phyloP scores from a whole-genome alignment of 2,329 filamentous ascomycete genomes.

The Aspergillus thermomutatus region DNA sequence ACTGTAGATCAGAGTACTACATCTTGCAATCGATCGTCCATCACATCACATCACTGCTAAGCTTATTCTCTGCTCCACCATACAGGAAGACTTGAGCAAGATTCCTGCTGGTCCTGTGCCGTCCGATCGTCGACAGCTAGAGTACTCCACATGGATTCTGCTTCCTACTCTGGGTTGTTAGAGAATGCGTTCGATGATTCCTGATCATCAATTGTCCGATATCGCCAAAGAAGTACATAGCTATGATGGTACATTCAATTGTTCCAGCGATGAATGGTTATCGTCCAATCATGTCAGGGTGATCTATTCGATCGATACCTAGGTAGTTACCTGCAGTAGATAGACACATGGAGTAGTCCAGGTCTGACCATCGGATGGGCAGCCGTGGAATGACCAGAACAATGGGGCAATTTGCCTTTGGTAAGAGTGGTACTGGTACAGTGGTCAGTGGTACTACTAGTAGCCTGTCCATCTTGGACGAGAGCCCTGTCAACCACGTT shows the following conservation, averaged over 20 bases:
- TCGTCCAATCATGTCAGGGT: not conserved
- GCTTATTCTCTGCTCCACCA: conserved; percentile 20
- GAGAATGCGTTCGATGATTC: too few relatives aligned
- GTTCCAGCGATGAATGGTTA: not conserved
- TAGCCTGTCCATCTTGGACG: too few relatives aligned
- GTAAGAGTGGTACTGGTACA: not conserved
- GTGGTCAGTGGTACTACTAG: too few relatives aligned
- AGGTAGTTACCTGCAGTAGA: too few relatives aligned
- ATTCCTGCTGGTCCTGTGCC: conserved; percentile 8
- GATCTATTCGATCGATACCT: not conserved
- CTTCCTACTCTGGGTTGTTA: too few relatives aligned
- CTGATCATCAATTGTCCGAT: too few relatives aligned
- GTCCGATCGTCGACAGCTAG: conserved; percentile 9
- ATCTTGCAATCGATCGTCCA: conserved; percentile 11
- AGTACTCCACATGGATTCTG: too few relatives aligned
- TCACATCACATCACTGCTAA: conserved; percentile 18
- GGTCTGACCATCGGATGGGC: too few relatives aligned
- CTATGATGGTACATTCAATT: too few relatives aligned
- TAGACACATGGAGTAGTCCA: too few relatives aligned
- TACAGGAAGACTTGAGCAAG: conserved; percentile 12
- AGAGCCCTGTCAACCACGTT: conserved; percentile 27
- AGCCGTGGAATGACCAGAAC: not conserved
- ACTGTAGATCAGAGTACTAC: conserved; percentile 3
- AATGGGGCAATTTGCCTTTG: not conserved
- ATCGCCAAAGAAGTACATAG: too few relatives aligned